Conservation (phyloP, 495 filamentous ascomycete genomes). For the Podospora conica region DNA sequence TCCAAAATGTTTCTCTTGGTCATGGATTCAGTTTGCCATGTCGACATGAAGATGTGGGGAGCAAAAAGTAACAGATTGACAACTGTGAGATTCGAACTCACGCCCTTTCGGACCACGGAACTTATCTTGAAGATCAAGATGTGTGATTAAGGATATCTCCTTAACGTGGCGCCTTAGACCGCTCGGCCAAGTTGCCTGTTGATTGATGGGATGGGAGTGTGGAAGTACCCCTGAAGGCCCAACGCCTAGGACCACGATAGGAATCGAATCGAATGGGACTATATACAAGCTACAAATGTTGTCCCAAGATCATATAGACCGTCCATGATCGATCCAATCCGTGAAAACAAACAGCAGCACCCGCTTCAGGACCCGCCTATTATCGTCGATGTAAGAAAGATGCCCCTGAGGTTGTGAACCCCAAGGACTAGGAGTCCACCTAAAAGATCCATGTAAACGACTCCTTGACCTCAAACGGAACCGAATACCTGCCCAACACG, state of each 20-base stretch:
- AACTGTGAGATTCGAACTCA: background rate
- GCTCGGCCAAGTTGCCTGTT: background rate
- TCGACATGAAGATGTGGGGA: background rate
- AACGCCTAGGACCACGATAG: background rate
- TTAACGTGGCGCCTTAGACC: background rate
- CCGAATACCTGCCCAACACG: slow-evolving; percentile 33
- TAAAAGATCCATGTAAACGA: slow-evolving; percentile 54
- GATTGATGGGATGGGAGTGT: background rate
- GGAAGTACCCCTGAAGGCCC: too few species aligned
- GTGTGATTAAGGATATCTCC: background rate
- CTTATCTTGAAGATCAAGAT: background rate
- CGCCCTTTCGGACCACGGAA: background rate
- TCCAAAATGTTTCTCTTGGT: background rate
- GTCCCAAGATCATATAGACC: background rate
- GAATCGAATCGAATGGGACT: background rate
- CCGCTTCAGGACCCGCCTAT: background rate
- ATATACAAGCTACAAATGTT: background rate
- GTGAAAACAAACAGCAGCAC: background rate
- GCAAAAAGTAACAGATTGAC: background rate
- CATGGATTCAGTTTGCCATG: background rate
- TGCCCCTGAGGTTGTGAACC: background rate
- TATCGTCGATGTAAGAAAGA: background rate
- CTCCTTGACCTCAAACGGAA: slow-evolving; percentile 50
- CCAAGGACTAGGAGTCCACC: background rate
- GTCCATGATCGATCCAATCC: background rate